phyloP scores from a whole-genome alignment of 768 basidiomycete species.

The Gautieria morchelliformis region DNA sequence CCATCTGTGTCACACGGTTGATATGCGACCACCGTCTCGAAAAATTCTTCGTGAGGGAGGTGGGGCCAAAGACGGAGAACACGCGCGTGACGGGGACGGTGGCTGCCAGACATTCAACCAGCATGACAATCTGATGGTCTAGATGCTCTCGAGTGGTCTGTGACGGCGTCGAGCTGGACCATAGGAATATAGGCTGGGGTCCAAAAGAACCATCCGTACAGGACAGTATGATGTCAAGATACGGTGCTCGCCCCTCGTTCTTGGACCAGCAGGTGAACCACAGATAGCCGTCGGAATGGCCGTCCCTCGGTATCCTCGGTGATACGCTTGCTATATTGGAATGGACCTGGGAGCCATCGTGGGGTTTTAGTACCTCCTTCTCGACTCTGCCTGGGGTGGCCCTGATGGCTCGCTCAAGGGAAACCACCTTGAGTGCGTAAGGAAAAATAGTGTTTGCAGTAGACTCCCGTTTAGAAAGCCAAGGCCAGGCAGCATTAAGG shows the following conservation, averaged over 20 bases:
- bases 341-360: constrained; percentile 19
- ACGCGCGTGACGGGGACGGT: constrained; percentile 32
- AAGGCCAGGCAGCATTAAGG: constrained; percentile 26
- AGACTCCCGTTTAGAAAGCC: constrained; percentile 26
- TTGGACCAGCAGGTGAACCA: constrained; percentile 36
- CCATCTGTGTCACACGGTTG: constrained; percentile 30
- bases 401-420: constrained; percentile 27
- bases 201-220: constrained; percentile 49
- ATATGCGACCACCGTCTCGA: constrained; percentile 35
- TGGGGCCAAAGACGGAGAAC: constrained; percentile 53
- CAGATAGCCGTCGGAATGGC: constrained; percentile 21
- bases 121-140: constrained; percentile 28
- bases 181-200: constrained; percentile 58
- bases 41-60: constrained; percentile 38
- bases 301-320: constrained; percentile 2
- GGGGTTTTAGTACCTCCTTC: constrained; percentile 25
- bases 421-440: constrained; percentile 34
- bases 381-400: constrained; percentile 11
- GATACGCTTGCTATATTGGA: constrained; percentile 17
- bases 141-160: constrained; percentile 28
- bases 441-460: constrained; percentile 43
- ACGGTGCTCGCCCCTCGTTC: constrained; percentile 25
- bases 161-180: constrained; percentile 24
- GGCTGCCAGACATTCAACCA: constrained; percentile 31
- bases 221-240: constrained; percentile 46